Conservation (phyloP, 1,139 yeast species). For the Taphrina confusa region DNA sequence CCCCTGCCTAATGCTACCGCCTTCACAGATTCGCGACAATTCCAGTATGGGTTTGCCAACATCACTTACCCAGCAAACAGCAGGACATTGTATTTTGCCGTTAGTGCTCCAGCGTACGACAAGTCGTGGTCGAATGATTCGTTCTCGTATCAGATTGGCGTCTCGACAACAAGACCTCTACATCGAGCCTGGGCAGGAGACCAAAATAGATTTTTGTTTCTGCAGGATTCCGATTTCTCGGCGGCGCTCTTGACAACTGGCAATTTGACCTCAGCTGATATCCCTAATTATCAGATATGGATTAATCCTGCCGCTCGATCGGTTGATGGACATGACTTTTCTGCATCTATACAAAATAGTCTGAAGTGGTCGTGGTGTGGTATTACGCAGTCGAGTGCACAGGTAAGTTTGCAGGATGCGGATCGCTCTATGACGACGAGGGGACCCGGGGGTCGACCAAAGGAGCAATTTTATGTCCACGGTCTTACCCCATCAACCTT, state of each 20-base stretch:
- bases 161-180: slow-evolving; percentile 18
- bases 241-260: slow-evolving; percentile 36
- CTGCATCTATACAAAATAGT: slow-evolving; percentile 17
- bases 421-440: slow-evolving; percentile 37
- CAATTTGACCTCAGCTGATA: slow-evolving; percentile 28
- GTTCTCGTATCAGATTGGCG: slow-evolving; percentile 24
- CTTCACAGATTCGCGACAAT: background rate
- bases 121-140: slow-evolving; percentile 20
- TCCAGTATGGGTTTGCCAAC: slow-evolving; percentile 27
- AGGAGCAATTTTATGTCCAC: slow-evolving; percentile 53
- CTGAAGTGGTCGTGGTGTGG: slow-evolving; percentile 33
- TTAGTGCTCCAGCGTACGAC: slow-evolving; percentile 11
- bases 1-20: slow-evolving; percentile 26
- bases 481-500: slow-evolving; percentile 63
- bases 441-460: slow-evolving; percentile 35
- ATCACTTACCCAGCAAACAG: slow-evolving; percentile 4
- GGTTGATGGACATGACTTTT: background rate
- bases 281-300: slow-evolving; percentile 35
- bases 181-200: slow-evolving; percentile 27
- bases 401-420: slow-evolving; percentile 32
- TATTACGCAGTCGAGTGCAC: slow-evolving; percentile 17
- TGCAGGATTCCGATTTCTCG: slow-evolving; percentile 36
- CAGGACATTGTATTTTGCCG: slow-evolving; percentile 1
- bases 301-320: slow-evolving; percentile 24
- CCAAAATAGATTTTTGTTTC: slow-evolving; percentile 24